Evolutionary conservation across 345 rosid genomes (phyloP).

Genomic region (Syzygium aqueum): DNA sequence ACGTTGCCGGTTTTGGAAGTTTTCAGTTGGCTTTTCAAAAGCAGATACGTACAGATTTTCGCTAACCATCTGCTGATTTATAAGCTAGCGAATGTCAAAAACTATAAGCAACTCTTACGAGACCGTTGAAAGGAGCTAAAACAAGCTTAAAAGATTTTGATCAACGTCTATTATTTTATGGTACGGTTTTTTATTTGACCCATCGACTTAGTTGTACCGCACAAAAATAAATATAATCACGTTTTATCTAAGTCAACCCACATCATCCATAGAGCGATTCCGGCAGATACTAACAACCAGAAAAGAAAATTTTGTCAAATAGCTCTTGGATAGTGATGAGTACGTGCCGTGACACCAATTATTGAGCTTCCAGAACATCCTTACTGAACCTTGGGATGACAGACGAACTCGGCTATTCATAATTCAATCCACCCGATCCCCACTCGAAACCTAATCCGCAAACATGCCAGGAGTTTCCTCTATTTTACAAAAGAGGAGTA

Average conservation of each 20-base stretch:
- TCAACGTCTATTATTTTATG: not conserved
- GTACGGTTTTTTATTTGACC: not conserved
- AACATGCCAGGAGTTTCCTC: not conserved
- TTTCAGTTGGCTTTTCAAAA: not conserved
- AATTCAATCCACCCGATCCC: not conserved
- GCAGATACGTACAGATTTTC: not conserved
- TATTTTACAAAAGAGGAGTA: not conserved
- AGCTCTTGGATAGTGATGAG: not conserved
- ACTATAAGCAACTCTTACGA: not conserved
- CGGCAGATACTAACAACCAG: not conserved
- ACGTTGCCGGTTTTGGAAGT: not conserved
- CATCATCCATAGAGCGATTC: not conserved
- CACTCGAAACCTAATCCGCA: not conserved
- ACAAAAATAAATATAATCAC: not conserved
- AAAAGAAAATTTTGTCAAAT: not conserved
- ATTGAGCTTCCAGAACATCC: not conserved
- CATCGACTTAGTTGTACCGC: not conserved
- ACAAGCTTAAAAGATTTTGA: not conserved
- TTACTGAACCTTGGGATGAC: not conserved
- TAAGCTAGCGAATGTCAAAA: not conserved
- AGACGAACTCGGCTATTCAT: not conserved
- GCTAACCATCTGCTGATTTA: not conserved
- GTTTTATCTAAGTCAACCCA: not conserved
- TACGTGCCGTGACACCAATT: not conserved
- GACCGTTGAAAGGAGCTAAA: not conserved